These are phyloP conservation scores for Tetrastigma voinierianum DNA, from an alignment of 164 flowering plant species.

Conservation along the genomic window DNA sequence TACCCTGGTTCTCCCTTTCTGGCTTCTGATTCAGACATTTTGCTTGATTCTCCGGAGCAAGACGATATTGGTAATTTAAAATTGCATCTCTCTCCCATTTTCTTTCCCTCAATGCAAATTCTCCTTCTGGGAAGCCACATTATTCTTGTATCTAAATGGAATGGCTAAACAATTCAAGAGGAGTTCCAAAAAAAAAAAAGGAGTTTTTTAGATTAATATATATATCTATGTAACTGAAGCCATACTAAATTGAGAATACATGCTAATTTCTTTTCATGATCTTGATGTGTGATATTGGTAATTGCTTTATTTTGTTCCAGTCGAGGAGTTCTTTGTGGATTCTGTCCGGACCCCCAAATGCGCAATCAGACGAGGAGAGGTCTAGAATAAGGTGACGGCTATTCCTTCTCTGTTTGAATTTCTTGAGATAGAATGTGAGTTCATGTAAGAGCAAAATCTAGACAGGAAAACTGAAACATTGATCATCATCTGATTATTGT, in stretches of 20 bases:
- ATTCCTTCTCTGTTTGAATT: not conserved
- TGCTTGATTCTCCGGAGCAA: slow-evolving; percentile 86
- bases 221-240: too few species aligned
- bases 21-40: slow-evolving; percentile 84
- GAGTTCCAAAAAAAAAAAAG: too few species aligned
- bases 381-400: slow-evolving; percentile 26
- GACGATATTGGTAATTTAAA: slow-evolving; percentile 66
- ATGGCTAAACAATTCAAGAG: too few species aligned
- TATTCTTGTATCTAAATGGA: too few species aligned
- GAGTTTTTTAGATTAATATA: too few species aligned
- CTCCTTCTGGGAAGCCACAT: not conserved
- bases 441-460: too few species aligned
- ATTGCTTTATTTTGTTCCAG: slow-evolving; percentile 35
- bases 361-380: slow-evolving; percentile 56
- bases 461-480: too few species aligned
- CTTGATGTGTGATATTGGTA: not conserved
- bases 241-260: too few species aligned
- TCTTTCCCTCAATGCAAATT: not conserved
- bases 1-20: slow-evolving; percentile 91
- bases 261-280: too few species aligned
- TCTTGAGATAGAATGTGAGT: slow-evolving; percentile 9
- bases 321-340: slow-evolving; percentile 91
- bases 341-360: slow-evolving; percentile 51
- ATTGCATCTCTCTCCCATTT: not conserved
- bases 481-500: too few species aligned